These are phyloP conservation scores for Calocybe cyanea DNA, from an alignment of 768 basidiomycete genomes.

Conservation along the genomic window DNA sequence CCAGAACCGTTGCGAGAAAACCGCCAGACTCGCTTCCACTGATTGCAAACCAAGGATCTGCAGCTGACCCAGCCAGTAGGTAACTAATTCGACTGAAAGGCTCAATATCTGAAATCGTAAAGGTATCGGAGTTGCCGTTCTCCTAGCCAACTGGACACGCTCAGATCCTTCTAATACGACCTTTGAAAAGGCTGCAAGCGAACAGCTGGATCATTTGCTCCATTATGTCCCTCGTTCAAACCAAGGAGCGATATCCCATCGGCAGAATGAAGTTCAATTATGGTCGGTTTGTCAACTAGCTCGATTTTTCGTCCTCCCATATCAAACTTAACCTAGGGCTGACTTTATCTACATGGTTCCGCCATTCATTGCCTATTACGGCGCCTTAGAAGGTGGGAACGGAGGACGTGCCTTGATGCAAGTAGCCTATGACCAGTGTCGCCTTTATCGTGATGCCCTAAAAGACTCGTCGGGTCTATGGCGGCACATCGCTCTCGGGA, in stretches of 20 bases:
- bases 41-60: slow-evolving; percentile 44
- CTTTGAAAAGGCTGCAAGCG: slow-evolving; percentile 39
- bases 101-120: slow-evolving; percentile 3
- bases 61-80: slow-evolving; percentile 59
- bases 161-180: slow-evolving; percentile 24
- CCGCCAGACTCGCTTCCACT: slow-evolving; percentile 36
- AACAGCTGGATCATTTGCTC: slow-evolving; percentile 48
- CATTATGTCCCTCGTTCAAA: slow-evolving; percentile 37
- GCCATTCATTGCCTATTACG: slow-evolving; percentile 66
- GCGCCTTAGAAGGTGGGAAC: slow-evolving; percentile 39
- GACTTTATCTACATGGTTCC: slow-evolving; percentile 63
- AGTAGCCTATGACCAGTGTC: slow-evolving; percentile 52
- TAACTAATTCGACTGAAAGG: slow-evolving; percentile 1
- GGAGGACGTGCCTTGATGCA: slow-evolving; percentile 34
- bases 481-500: slow-evolving; percentile 51
- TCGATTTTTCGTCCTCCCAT: background rate
- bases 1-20: slow-evolving; percentile 35
- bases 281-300: slow-evolving; percentile 29
- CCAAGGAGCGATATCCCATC: slow-evolving; percentile 59
- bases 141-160: slow-evolving; percentile 51
- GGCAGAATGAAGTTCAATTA: slow-evolving; percentile 47
- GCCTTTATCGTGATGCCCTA: slow-evolving; percentile 53
- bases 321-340: slow-evolving; percentile 33
- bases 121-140: slow-evolving; percentile 52
- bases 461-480: slow-evolving; percentile 47